phyloP scores from a whole-genome alignment of 2,329 filamentous ascomycete species.

The Scedosporium aurantiacum region DNA sequence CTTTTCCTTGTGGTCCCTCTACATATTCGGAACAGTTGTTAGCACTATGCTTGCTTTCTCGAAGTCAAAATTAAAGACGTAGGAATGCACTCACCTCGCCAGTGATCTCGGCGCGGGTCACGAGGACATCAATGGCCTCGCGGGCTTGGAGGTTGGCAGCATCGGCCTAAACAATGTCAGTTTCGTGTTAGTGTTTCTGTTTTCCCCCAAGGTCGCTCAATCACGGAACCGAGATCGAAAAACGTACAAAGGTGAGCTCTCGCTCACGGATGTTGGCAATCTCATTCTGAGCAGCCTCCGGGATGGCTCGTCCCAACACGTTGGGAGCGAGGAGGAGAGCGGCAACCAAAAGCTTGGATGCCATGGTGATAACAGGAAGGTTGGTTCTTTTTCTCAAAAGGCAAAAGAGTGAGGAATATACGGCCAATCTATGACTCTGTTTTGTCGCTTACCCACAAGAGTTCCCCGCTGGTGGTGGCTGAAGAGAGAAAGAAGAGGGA shows the following conservation, averaged over 20 bases:
- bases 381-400: background rate
- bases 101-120: background rate
- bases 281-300: constrained; percentile 1
- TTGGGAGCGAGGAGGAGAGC: constrained; percentile 11
- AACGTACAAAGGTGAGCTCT: constrained; percentile 3
- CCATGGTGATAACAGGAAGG: constrained; percentile 8
- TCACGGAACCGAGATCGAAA: background rate
- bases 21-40: no score
- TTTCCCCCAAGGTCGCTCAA: background rate
- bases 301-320: constrained; percentile 10
- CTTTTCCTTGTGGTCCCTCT: background rate
- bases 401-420: background rate
- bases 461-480: background rate
- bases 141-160: background rate
- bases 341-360: constrained; percentile 9
- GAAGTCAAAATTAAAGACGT: background rate
- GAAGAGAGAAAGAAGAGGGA: background rate
- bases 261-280: constrained; percentile 3
- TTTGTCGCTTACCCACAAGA: background rate
- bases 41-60: no score
- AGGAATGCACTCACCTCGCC: background rate
- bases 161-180: background rate
- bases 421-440: background rate
- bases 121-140: background rate
- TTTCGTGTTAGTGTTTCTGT: background rate